Conservation (phyloP, 228 moss, liverwort and hornwort genomes). For the Sphagnum fallax region DNA sequence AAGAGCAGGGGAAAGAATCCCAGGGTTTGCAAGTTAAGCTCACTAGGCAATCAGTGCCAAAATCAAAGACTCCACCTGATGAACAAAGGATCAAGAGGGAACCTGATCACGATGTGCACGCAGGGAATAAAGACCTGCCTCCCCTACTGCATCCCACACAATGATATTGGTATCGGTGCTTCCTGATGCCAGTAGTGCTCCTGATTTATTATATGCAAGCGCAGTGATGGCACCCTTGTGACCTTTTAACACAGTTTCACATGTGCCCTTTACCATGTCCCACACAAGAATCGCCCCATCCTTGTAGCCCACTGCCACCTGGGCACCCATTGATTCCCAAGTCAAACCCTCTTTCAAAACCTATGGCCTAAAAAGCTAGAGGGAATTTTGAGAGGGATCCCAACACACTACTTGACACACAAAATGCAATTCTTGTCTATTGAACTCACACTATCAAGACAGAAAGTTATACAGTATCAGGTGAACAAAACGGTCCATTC, state of each 20-base stretch:
- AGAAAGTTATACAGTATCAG: too few species aligned
- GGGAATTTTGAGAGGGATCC: background rate
- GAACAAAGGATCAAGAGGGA: background rate
- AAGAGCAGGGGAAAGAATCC: background rate
- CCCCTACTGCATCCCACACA: conserved; percentile 95
- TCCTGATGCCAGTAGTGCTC: conserved; percentile 78
- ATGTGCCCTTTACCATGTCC: conserved; percentile 75
- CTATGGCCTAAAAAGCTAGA: background rate
- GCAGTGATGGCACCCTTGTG: conserved; percentile 86
- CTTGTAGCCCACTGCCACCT: conserved; percentile 91
- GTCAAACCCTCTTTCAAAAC: background rate
- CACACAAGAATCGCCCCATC: conserved; percentile 90
- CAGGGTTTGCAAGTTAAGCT: background rate
- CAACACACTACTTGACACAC: background rate
- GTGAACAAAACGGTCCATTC: too few species aligned
- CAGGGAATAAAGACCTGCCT: conserved; percentile 79
- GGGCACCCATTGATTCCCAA: background rate
- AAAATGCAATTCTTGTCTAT: background rate
- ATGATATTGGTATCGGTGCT: conserved; percentile 93
- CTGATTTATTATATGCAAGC: conserved; percentile 58
- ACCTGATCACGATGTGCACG: conserved; percentile 98
- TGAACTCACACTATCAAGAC: background rate
- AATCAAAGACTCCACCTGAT: too few species aligned
- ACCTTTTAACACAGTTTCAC: conserved; percentile 83
- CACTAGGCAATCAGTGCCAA: too few species aligned